Conservation (phyloP, 78 protist genomes). For the Creolimax fragrantissima region DNA sequence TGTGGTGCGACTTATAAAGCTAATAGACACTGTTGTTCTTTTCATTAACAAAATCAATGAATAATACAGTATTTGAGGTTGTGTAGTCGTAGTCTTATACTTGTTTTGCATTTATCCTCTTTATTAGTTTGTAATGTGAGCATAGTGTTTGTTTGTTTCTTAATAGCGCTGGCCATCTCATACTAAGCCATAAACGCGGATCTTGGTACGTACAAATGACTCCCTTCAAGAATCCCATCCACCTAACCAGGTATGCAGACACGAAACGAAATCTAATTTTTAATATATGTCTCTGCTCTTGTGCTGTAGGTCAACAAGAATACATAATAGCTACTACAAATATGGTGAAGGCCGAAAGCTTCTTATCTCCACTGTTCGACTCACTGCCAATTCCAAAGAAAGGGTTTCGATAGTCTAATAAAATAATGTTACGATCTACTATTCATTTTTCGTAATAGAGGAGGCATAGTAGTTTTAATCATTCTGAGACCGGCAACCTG, state of each 20-base stretch:
- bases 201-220: neutral
- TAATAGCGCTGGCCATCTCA: neutral
- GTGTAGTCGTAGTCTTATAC: neutral
- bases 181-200: neutral
- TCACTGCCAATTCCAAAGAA: neutral
- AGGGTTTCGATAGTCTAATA: neutral
- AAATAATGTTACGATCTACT: too few species aligned
- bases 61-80: neutral
- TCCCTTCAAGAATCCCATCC: too few species aligned
- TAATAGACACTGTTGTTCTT: neutral
- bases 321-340: conserved; percentile 61
- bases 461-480: too few species aligned
- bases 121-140: neutral
- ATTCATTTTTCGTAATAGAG: too few species aligned
- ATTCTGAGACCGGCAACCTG: too few species aligned
- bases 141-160: neutral
- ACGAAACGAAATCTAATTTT: too few species aligned
- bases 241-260: too few species aligned
- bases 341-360: conserved; percentile 48
- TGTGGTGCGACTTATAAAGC: neutral
- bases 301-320: neutral
- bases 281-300: too few species aligned
- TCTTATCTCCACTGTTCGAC: neutral
- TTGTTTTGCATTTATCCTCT: neutral
- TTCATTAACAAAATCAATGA: neutral